These are phyloP conservation scores for Lagenaria siceraria DNA, from an alignment of 306 rosid species.

Conservation along the genomic window DNA sequence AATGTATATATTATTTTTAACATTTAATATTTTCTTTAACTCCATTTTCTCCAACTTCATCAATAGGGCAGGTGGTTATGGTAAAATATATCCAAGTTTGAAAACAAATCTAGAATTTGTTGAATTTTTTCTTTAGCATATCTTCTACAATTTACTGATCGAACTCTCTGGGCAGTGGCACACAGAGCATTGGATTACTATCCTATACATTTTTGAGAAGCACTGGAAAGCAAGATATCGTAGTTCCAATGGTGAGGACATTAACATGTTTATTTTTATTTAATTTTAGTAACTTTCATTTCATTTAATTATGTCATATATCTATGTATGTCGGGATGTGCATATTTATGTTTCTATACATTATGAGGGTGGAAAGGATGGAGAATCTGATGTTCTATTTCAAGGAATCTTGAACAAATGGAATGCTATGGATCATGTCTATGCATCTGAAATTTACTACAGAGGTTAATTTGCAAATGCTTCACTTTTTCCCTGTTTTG, in stretches of 20 bases:
- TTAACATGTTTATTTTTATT: background rate
- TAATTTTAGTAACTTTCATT: background rate
- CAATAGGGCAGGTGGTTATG: background rate
- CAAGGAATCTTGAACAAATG: background rate
- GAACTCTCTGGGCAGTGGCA: conserved; percentile 27
- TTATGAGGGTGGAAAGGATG: background rate
- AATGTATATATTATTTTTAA: background rate
- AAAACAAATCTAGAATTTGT: background rate
- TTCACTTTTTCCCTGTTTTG: background rate
- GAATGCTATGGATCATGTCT: background rate
- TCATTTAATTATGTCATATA: background rate
- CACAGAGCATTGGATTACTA: conserved; percentile 88
- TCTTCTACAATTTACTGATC: background rate
- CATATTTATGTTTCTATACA: background rate
- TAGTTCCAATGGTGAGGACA: conserved; percentile 86
- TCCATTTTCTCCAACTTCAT: background rate
- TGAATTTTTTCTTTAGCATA: background rate
- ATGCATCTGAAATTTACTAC: background rate
- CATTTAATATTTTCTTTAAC: background rate
- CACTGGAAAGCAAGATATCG: conserved; percentile 90
- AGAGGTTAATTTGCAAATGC: background rate
- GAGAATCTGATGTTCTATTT: background rate
- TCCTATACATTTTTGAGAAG: conserved; percentile 90
- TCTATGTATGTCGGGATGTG: background rate
- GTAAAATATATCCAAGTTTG: background rate